Conservation (phyloP, 2,329 filamentous ascomycete species). For the Didymella pomorum region DNA sequence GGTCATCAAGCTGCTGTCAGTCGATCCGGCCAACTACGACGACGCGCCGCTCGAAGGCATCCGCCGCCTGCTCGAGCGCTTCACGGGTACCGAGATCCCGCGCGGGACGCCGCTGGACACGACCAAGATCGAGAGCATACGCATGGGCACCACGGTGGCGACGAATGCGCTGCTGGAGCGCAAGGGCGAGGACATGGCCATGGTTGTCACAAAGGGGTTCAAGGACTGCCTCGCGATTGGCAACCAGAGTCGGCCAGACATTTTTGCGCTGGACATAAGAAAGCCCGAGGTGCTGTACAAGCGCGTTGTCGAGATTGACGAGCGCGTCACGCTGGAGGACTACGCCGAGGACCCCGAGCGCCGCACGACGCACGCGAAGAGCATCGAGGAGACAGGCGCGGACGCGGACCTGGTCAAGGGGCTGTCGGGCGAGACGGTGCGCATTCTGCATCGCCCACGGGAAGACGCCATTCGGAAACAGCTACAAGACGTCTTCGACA, state of each 20-base stretch:
- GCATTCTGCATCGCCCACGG: slow-evolving; percentile 70
- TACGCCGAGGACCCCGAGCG: slow-evolving; percentile 86
- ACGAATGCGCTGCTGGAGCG: slow-evolving; percentile 91
- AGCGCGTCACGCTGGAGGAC: slow-evolving; percentile 89
- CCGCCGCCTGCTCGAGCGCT: slow-evolving; percentile 81
- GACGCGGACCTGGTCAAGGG: slow-evolving; percentile 71
- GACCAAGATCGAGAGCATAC: slow-evolving; percentile 83
- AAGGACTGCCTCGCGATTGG: slow-evolving; percentile 87
- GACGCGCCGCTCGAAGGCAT: slow-evolving; percentile 94
- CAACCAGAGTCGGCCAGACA: slow-evolving; percentile 87
- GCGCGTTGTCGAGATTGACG: slow-evolving; percentile 85
- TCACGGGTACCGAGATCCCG: slow-evolving; percentile 77
- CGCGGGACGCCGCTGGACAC: slow-evolving; percentile 84
- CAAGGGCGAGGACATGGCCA: slow-evolving; percentile 86
- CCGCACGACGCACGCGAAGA: slow-evolving; percentile 63
- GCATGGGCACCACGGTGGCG: slow-evolving; percentile 95
- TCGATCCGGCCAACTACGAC: slow-evolving; percentile 87
- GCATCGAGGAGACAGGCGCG: slow-evolving; percentile 55
- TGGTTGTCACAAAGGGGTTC: slow-evolving; percentile 89
- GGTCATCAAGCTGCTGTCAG: slow-evolving; percentile 87
- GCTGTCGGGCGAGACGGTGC: slow-evolving; percentile 76
- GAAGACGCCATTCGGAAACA: slow-evolving; percentile 65
- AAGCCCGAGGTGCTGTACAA: slow-evolving; percentile 90
- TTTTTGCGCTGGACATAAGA: slow-evolving; percentile 87
- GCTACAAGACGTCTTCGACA: slow-evolving; percentile 71